phyloP scores from a whole-genome alignment of 192 early-diverging fungal genomes.

The Backusella morwellensis region DNA sequence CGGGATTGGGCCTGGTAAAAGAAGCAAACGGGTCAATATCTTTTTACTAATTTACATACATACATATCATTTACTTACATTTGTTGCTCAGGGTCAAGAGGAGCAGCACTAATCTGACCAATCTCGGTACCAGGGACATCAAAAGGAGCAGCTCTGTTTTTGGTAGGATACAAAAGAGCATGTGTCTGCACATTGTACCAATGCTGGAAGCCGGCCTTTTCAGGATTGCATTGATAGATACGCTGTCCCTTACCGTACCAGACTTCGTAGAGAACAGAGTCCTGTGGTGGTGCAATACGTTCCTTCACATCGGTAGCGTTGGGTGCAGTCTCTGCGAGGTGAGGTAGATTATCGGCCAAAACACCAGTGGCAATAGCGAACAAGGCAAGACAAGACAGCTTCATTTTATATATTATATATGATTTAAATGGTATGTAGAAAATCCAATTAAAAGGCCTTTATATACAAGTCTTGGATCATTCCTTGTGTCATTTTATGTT shows the following conservation, averaged over 20 bases:
- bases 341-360: constrained; percentile 13
- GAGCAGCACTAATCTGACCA: constrained; percentile 18
- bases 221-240: constrained; percentile 27
- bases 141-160: constrained; percentile 17
- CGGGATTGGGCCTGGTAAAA: constrained; percentile 15
- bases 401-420: constrained; percentile 2
- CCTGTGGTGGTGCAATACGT: constrained; percentile 15
- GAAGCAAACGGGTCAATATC: neutral
- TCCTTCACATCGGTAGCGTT: constrained; percentile 8
- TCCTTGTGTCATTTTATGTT: neutral
- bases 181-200: constrained; percentile 33
- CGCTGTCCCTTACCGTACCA: constrained; percentile 21
- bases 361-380: neutral
- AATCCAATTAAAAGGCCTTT: neutral
- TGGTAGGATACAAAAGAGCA: constrained; percentile 21
- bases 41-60: neutral
- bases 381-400: neutral
- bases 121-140: constrained; percentile 16
- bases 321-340: neutral
- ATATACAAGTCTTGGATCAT: neutral
- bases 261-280: constrained; percentile 16
- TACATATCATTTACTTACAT: constrained; percentile 9
- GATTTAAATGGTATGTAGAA: neutral
- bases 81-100: constrained; percentile 15
- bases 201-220: constrained; percentile 18